Base-by-base conservation (phyloP, 1,139 yeast genomes). In the Debaryomyces psychrophilus region DNA sequence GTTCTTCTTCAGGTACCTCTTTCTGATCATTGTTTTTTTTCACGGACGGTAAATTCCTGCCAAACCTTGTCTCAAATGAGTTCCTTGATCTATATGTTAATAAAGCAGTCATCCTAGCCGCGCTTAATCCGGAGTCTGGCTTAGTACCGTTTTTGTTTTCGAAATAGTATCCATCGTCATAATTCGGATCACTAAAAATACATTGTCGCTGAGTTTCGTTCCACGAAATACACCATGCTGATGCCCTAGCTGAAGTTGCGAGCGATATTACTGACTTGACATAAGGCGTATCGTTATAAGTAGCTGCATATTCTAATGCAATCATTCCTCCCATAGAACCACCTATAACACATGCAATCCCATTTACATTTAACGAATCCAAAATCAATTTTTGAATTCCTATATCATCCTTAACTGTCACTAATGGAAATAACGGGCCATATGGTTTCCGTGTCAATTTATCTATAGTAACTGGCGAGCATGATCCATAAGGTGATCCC, bases 251-350 rank as follows among this genome's bases (percentile, higher is more conserved):
- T 36, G 95, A 83, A 0, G 99, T 92, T 2, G 99, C 99, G 47
- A 93, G 71, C 0, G 97, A 95, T 18, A 93, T 84, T 22, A 89
- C 75, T 31, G 81, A 71, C 49, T 79, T 78, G 15, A 93, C 96
- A 59, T 82, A 93, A 3, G 74, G 78, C 2, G 77, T 68, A n/a
- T 89, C 87, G 54, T 81, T 87, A 60, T 82, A 87, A 2, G 87
- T 83, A 59, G 77, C 66, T 9, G 76, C 73, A 76, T 92, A 93
- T 64, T 93, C 99, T 54, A 93, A 69, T 0, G 93, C 92, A 44
- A 90, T 70, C 99, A 93, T 93, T n/a, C 99, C 99, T 31, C 99
- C 99, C 99, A 93, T 93, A 25, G 98, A 92, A 0, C 99, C 99
- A 26, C 99, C 99, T 47, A 93, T 81, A 4, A 88, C 95, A 43